A percentile compares a stretch with the other conserved stretches of the same genome.
Evolutionary conservation across 768 basidiomycete species (phyloP).

Genomic region (Lactifluus piperatus): DNA sequence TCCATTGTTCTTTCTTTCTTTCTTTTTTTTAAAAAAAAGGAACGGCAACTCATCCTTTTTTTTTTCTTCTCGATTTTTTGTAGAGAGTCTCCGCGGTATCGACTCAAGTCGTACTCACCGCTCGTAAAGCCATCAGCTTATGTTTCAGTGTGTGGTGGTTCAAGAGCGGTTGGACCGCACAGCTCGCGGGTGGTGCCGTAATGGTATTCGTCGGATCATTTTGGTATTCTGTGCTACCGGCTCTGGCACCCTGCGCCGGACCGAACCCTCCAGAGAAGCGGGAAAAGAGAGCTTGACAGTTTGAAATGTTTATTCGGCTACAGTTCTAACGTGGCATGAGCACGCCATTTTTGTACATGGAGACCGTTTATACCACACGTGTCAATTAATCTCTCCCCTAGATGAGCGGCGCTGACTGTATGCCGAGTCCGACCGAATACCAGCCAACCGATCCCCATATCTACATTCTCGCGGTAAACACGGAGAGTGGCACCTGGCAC

Average conservation of each 20-base stretch:
- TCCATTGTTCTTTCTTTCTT: neutral
- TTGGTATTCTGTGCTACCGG: conserved; percentile 34
- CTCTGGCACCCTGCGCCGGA: conserved; percentile 14
- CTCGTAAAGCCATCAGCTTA: conserved; percentile 72
- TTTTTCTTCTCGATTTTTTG: conserved; percentile 27
- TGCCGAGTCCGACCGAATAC: neutral
- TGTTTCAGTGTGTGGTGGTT: conserved; percentile 84
- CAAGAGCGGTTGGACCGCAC: conserved; percentile 58
- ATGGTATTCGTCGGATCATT: conserved; percentile 70
- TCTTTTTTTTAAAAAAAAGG: too few relatives aligned
- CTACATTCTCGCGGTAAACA: conserved; percentile 18
- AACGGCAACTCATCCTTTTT: neutral
- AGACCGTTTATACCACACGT: too few relatives aligned
- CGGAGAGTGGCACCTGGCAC: neutral
- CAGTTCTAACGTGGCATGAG: too few relatives aligned
- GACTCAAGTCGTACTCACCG: conserved; percentile 71
- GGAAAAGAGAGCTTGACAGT: neutral
- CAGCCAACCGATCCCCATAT: neutral
- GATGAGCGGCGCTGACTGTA: neutral
- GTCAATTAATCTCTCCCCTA: neutral
- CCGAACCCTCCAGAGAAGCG: conserved; percentile 1
- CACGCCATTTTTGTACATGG: too few relatives aligned
- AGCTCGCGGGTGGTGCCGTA: conserved; percentile 54
- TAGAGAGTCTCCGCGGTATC: conserved; percentile 65
- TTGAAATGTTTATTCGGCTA: too few relatives aligned